phyloP scores from a whole-genome alignment of 2,329 filamentous ascomycete species.

The Fusarium subtropicale region DNA sequence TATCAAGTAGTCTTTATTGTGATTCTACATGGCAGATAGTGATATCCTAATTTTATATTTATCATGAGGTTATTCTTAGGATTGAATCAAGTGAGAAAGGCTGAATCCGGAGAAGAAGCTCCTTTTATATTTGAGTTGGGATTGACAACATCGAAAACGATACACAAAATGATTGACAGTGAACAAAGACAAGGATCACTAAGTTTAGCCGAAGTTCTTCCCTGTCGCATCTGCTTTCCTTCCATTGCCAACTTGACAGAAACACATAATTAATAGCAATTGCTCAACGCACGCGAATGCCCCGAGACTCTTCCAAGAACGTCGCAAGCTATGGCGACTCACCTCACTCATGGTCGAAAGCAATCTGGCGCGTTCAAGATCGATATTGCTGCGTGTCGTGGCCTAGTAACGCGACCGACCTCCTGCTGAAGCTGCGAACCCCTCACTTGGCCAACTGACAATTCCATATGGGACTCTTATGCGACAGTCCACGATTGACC shows the following conservation, averaged over 20 bases:
- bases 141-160: too few relatives aligned
- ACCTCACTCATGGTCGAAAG: too few relatives aligned
- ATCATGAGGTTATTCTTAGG: background rate
- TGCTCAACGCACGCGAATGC: background rate
- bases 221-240: background rate
- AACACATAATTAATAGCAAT: background rate
- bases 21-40: background rate
- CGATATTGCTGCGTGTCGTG: background rate
- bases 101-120: too few relatives aligned
- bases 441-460: background rate
- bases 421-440: background rate
- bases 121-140: too few relatives aligned
- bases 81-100: background rate
- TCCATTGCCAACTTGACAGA: background rate
- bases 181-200: too few relatives aligned
- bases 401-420: background rate
- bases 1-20: too few relatives aligned
- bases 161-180: too few relatives aligned
- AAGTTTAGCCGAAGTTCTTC: background rate
- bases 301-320: too few relatives aligned
- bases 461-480: background rate
- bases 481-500: background rate
- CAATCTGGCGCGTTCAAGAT: too few relatives aligned
- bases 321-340: accelerated
- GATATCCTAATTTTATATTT: too few relatives aligned